Evolutionary conservation across 805 yeast species (phyloP).

Genomic region (Candida michaelii): DNA sequence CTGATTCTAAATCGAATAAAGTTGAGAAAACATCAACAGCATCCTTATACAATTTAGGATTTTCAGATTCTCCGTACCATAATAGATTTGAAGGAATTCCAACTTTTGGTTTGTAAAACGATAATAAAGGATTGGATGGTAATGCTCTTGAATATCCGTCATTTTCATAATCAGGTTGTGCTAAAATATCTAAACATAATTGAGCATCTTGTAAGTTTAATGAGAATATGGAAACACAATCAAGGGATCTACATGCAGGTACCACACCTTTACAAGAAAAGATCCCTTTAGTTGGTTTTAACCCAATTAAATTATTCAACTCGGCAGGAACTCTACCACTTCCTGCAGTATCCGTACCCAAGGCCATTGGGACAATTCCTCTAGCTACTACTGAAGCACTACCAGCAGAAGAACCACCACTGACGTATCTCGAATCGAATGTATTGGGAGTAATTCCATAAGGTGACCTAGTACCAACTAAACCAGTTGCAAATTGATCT

Average conservation of each 20-base stretch:
- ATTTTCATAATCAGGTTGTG: constrained; percentile 60
- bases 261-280: constrained; percentile 91
- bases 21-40: constrained; percentile 52
- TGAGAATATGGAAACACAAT: constrained; percentile 86
- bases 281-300: constrained; percentile 89
- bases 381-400: constrained; percentile 90
- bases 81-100: constrained; percentile 74
- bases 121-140: constrained; percentile 63
- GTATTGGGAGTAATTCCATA: constrained; percentile 87
- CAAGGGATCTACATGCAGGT: constrained; percentile 94
- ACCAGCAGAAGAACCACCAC: constrained; percentile 96
- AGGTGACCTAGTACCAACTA: constrained; percentile 94
- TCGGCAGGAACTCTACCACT: constrained; percentile 98
- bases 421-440: constrained; percentile 72
- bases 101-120: constrained; percentile 61
- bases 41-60: constrained; percentile 62
- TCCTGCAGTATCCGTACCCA: constrained; percentile 98
- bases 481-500: constrained; percentile 97
- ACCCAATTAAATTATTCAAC: constrained; percentile 84
- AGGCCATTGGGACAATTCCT: constrained; percentile 83
- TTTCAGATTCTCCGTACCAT: constrained; percentile 82
- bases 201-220: constrained; percentile 83
- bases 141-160: constrained; percentile 81
- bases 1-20: constrained; percentile 46
- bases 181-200: constrained; percentile 65